Percentiles rank a stretch among this genome's conserved stretches.
Evolutionary conservation across 306 rosid species (phyloP).

Genomic region (Echinosophora koreensis): DNA sequence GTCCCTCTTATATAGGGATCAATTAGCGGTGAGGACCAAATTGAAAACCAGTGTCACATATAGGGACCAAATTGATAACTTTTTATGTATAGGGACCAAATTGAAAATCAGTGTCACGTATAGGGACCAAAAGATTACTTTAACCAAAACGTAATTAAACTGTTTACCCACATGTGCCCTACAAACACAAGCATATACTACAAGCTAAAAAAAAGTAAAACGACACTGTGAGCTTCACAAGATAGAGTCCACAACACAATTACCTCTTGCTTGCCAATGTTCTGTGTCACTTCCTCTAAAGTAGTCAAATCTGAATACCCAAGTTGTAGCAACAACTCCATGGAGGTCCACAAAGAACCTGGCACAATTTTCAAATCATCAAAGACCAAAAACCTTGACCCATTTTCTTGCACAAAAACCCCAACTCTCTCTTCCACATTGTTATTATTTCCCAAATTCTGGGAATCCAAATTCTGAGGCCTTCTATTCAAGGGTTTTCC

Average conservation of each 20-base stretch:
- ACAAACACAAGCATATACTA: not conserved
- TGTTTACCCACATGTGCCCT: too few species aligned
- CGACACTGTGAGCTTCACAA: not conserved
- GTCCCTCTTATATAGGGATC: too few species aligned
- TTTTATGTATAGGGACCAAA: too few species aligned
- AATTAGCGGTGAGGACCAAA: too few species aligned
- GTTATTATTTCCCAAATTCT: not conserved
- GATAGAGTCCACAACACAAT: not conserved
- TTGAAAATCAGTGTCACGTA: too few species aligned
- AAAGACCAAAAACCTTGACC: constrained; percentile 38
- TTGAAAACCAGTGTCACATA: too few species aligned
- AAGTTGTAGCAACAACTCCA: constrained; percentile 28
- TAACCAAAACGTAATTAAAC: too few species aligned
- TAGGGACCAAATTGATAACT: too few species aligned
- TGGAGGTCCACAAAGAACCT: constrained; percentile 30
- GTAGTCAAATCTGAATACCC: constrained; percentile 37
- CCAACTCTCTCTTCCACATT: not conserved
- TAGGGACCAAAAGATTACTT: too few species aligned
- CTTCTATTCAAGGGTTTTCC: not conserved
- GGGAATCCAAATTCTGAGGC: constrained; percentile 36
- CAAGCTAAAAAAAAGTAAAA: not conserved
- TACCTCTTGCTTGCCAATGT: constrained; percentile 43
- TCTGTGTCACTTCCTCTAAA: constrained; percentile 20
- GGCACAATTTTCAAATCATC: constrained; percentile 50
- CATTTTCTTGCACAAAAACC: constrained; percentile 42